These are phyloP conservation scores for Sugiyamaella smithiae DNA, from an alignment of 805 yeast species.

Conservation along the genomic window DNA sequence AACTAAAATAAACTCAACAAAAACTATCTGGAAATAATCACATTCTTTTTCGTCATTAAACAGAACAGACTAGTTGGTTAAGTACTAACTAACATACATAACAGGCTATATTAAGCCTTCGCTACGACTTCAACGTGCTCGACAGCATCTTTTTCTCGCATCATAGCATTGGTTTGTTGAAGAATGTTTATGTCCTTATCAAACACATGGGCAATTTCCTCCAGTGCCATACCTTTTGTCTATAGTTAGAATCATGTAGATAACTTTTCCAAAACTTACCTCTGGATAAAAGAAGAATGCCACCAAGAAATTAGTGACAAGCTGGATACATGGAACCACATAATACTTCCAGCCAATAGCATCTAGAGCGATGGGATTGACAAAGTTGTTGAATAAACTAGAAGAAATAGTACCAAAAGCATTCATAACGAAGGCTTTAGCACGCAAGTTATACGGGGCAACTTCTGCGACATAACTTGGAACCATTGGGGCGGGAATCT, in stretches of 20 bases:
- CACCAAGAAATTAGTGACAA: conserved; percentile 29
- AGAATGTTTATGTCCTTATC: conserved; percentile 19
- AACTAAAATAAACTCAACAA: too few species aligned
- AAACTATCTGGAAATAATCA: too few species aligned
- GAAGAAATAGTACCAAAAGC: conserved; percentile 50
- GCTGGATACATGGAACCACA: conserved; percentile 35
- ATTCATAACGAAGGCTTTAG: conserved; percentile 36
- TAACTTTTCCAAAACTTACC: too few species aligned
- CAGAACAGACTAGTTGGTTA: too few species aligned
- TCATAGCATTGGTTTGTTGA: neutral
- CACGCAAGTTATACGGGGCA: conserved; percentile 46
- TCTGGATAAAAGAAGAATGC: conserved; percentile 39
- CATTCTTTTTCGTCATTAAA: too few species aligned
- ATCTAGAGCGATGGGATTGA: conserved; percentile 43
- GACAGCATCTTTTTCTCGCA: neutral
- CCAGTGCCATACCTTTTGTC: conserved; percentile 43
- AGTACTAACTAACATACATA: too few species aligned
- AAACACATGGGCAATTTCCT: conserved; percentile 43
- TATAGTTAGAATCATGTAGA: too few species aligned
- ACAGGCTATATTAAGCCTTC: too few species aligned
- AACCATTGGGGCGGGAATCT: conserved; percentile 17
- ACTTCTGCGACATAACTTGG: conserved; percentile 53
- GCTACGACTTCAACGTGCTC: neutral
- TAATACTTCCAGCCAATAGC: conserved; percentile 53
- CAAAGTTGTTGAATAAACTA: conserved; percentile 40